A percentile compares a stretch with the other conserved stretches of the same genome.
Conservation (phyloP, 2,329 filamentous ascomycete genomes). For the Xylariaceae sp. region DNA sequence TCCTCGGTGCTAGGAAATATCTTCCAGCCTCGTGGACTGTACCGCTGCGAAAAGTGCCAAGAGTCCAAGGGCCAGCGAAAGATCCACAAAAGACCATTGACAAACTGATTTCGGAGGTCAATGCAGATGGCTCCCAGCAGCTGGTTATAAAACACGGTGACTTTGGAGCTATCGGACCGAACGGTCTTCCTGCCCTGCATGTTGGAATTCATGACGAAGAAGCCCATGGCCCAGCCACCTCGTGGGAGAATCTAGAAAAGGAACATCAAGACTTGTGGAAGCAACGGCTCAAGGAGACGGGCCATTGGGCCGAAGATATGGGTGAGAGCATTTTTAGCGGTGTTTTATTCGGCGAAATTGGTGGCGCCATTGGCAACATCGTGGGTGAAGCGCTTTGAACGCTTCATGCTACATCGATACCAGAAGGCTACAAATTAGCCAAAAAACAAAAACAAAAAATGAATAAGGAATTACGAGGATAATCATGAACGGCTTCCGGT, state of each 20-base stretch:
- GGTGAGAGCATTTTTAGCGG: slow-evolving; percentile 72
- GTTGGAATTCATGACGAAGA: slow-evolving; percentile 43
- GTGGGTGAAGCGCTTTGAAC: slow-evolving; percentile 38
- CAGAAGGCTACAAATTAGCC: slow-evolving; percentile 8
- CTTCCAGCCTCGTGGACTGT: slow-evolving; percentile 41
- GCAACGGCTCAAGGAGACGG: slow-evolving; percentile 59
- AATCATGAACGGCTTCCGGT: slow-evolving; percentile 18
- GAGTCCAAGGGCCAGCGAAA: slow-evolving; percentile 16
- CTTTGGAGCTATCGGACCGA: slow-evolving; percentile 21
- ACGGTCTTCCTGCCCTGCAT: slow-evolving; percentile 30
- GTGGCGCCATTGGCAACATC: slow-evolving; percentile 52
- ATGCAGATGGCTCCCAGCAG: slow-evolving; percentile 32
- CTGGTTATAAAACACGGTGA: slow-evolving; percentile 35
- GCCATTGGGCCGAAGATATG: slow-evolving; percentile 74
- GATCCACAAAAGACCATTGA: slow-evolving; percentile 24
- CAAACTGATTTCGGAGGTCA: slow-evolving; percentile 34
- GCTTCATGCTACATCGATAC: slow-evolving; percentile 1
- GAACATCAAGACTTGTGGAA: slow-evolving; percentile 65
- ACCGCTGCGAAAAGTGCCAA: slow-evolving; percentile 30
- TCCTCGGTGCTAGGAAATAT: slow-evolving; percentile 50
- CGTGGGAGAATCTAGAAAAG: slow-evolving; percentile 65
- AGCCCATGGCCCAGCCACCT: slow-evolving; percentile 48
- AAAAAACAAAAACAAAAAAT: background rate
- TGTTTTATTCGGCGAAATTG: slow-evolving; percentile 70
- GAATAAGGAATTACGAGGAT: background rate